phyloP scores from a whole-genome alignment of 768 basidiomycete species.

The Calocybe gangraenosa region DNA sequence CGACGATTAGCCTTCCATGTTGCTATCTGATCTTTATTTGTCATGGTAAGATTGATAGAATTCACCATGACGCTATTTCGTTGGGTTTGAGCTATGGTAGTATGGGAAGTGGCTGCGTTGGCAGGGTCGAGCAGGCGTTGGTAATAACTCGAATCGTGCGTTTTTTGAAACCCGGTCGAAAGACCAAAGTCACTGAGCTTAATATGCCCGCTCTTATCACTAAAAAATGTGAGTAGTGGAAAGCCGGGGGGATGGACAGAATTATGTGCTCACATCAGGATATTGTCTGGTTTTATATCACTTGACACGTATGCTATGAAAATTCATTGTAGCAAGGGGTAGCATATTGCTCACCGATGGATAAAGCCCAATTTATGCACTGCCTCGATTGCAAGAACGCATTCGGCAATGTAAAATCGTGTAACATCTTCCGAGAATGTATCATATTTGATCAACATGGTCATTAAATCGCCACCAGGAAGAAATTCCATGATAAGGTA shows the following conservation, averaged over 20 bases:
- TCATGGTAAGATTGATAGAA: conserved; percentile 94
- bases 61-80: conserved; percentile 98
- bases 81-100: conserved; percentile 41
- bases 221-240: conserved; percentile 15
- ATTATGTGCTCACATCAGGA: conserved; percentile 38
- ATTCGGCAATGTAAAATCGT: conserved; percentile 98
- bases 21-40: conserved; percentile 88
- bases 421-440: conserved; percentile 98
- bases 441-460: conserved; percentile 99
- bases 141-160: conserved; percentile 95
- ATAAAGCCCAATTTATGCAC: conserved; percentile 98
- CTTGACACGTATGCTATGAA: conserved; percentile 35
- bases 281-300: conserved; percentile 99
- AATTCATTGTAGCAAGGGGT: background rate
- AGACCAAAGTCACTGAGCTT: conserved; percentile 98
- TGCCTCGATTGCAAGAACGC: conserved; percentile 94
- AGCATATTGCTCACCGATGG: conserved; percentile 62
- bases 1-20: conserved; percentile 99
- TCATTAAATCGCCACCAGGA: conserved; percentile 98
- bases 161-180: conserved; percentile 98
- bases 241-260: conserved; percentile 29
- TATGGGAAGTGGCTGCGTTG: conserved; percentile 39
- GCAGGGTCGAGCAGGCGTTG: conserved; percentile 78
- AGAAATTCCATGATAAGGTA: conserved; percentile 99
- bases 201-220: conserved; percentile 92